Base-by-base conservation (phyloP, 2,329 filamentous ascomycete genomes). In the Aspergillus caelatus region DNA sequence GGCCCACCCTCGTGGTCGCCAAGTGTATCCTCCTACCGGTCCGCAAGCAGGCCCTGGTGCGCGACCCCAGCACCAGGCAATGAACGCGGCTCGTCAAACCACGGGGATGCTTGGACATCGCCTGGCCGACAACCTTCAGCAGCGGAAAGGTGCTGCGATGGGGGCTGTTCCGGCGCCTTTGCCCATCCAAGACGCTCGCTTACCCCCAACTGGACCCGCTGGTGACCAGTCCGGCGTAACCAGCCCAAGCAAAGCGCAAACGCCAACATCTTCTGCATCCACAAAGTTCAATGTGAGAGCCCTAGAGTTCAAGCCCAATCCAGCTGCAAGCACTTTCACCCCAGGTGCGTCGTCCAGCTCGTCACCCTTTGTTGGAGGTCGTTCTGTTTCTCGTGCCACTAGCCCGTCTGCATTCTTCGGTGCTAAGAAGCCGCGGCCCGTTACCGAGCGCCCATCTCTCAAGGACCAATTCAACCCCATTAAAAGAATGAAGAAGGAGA, bases 231-330 rank as follows among this genome's bases (percentile, higher is more conserved):
- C 70, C 81, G 71, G 71, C 46, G 65, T 81, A 32, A 76, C 76
- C 21, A 81, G 78, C 67, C 78, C 80, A 30, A 74, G 70, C 48
- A 81, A 82, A 65, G 76, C 80, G 36, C 83, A 84, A 64, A 86
- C 85, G 39, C 85, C 86, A 11, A 81, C 80, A 1, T 86, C 86
- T 7, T 82, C 81, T 21, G 74, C 76, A 1, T 83, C 84, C 4
- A 83, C 80, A 8, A 83, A 84, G 63, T 85, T 89, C 75, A 89
- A 89, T 66, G 86, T 86, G 41, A 85, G 84, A 59, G 88, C 88
- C 0, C 80, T 84, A 73, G 93, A 97, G 72, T 98, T 97, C 79
- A 89, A 91, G 67, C 95, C 94, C 21, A 96, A 90, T 71, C 89
- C 92, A 5, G 90, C 90, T 65, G 93, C 94, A 0, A 86, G 87